Base-by-base conservation (phyloP, 352 stramenopile species). In the Peronospora farinosa region DNA sequence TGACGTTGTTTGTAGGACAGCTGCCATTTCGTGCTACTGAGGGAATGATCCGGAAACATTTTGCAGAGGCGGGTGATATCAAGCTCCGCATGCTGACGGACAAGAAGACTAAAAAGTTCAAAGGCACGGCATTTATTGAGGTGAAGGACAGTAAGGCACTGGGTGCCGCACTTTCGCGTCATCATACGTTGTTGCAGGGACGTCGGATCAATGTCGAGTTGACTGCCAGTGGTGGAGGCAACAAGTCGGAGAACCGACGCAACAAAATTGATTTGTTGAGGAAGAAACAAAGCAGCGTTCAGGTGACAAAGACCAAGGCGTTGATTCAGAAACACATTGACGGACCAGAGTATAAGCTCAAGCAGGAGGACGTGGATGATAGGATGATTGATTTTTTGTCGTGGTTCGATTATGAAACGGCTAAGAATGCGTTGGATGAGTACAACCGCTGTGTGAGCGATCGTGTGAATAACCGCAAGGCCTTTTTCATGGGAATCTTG, bases 401-500 rank as follows among this genome's bases (percentile, higher is more conserved):
- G 9, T 92, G 83, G 80, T 93, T 93, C 41, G 80, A 93, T 67
- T 92, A 93, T 56, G 75, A 84, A 53, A 93, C 83, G n/a, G 83
- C 83, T 27, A 92, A 92, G 66, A 69, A 63, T 12, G 74, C 83
- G 23, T 62, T 93, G 3, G 77, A 91, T 1, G 83, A 91, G 68
- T 92, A 84, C 67, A 85, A 88, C 56, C 66, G 65, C 10, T 81
- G 79, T 40, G 72, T 91, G 10, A 74, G 60, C 37, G 76, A 90
- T 27, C 74, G 64, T 43, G 82, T 93, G 56, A 65, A 75, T 40
- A 93, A 93, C 58, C 81, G 80, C 42, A 88, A 89, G 61, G 80
- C 83, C 7, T 93, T 93, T 47, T 93, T 93, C 60, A 93, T 93
- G 83, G 83, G 83, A 23, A 93, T 93, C 46, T 63, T 93, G 47